Evolutionary conservation across 2,329 filamentous ascomycete genomes (phyloP), one percentile per base, ranked within the genome.

Genomic region (Curvularia eragrostidis): DNA sequence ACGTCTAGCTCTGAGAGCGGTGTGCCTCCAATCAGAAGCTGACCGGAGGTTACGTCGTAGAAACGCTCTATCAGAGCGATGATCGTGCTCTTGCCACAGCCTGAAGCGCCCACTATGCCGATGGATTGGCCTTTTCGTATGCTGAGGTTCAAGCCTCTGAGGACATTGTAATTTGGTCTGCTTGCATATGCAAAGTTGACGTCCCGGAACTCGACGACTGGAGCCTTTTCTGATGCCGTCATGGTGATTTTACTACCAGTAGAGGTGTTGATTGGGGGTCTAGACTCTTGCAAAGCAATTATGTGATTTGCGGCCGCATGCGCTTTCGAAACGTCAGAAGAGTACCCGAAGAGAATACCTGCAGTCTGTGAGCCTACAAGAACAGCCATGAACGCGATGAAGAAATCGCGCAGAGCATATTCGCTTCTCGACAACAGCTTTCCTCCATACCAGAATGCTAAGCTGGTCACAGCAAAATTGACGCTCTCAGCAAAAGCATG

Each of bases 111-210:
- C 5, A 91, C 89, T 1, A 91, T 79, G 1, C 88, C 89, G 0
- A 85, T 87, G 67, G 90, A 91, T 69, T 90, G 87, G 3, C 89
- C 56, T 23, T 77, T 64, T 56, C 75, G 64, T 23, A 78, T 46
- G 44, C 83, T 84, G 52, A 86, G 79, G 58, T 80, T 76, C 36
- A 72, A 74, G 13, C 79, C 70, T 15, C 77, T 76, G 10, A 93
- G 91, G 62, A 96, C 91, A 0, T 91, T 94, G 87, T 0, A 91
- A 95, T 0, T 93, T 1, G 36, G 36, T 38, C 36, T 38, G 12
- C 36, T 38, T 13, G 36, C 93, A 74, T 98, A 99, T 44, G 91
- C 85, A 84, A 97, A 98, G 76, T 95, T 90, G 3, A 98, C 93
- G 64, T 97, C 89, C 13, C 89, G 87, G 82, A 99, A 97, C 73